These are phyloP conservation scores for Rosa multiflora DNA, from an alignment of 306 rosid species.

Conservation along the genomic window DNA sequence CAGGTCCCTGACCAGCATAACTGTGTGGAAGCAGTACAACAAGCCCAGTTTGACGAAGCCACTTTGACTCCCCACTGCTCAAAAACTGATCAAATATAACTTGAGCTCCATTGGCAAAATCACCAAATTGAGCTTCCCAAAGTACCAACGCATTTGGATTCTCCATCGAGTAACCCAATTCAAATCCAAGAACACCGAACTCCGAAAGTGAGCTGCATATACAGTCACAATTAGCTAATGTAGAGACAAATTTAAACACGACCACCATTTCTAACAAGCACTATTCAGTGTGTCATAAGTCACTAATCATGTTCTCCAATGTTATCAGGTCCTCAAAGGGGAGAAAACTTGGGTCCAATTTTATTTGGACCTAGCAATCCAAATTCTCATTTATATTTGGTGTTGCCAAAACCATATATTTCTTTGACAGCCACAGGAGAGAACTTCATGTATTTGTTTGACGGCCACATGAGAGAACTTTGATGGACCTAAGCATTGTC, in stretches of 20 bases:
- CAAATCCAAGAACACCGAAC: constrained; percentile 97
- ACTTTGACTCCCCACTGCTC: constrained; percentile 93
- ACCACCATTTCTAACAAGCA: constrained; percentile 8
- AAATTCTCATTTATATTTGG: background rate
- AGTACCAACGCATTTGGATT: constrained; percentile 87
- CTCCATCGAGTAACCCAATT: constrained; percentile 96
- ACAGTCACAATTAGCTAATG: constrained; percentile 21
- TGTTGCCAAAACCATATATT: background rate
- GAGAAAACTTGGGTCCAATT: background rate
- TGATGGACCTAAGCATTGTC: background rate
- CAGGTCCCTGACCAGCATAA: constrained; percentile 97
- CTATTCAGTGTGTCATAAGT: background rate
- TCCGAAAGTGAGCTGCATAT: constrained; percentile 84
- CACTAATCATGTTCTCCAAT: background rate
- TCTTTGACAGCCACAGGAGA: too few species aligned
- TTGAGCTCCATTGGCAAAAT: constrained; percentile 95
- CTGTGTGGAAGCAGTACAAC: constrained; percentile 94
- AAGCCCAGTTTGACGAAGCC: constrained; percentile 98
- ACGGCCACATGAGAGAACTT: too few species aligned
- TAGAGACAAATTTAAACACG: constrained; percentile 8
- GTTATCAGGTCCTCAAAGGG: background rate
- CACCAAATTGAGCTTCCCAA: constrained; percentile 99
- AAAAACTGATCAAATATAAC: constrained; percentile 93
- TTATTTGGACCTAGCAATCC: background rate
- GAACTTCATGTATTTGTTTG: background rate